Evolutionary conservation across 805 yeast genomes (phyloP).

Genomic region (Wickerhamiella spandovensis): DNA sequence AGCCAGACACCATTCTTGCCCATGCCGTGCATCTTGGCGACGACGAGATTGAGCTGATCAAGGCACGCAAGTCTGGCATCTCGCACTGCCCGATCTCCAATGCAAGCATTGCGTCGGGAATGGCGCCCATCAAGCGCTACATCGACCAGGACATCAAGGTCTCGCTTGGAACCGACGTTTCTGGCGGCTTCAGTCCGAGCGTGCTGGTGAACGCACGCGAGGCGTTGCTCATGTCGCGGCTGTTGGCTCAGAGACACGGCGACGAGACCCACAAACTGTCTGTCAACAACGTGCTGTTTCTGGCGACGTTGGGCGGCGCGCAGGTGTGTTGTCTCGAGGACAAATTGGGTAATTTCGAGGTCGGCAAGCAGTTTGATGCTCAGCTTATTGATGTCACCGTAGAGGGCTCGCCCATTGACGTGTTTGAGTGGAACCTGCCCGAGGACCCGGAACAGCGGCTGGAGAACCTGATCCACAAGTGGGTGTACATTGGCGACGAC

Average conservation of each 20-base stretch:
- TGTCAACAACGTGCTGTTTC: constrained; percentile 56
- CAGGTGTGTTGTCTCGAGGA: constrained; percentile 45
- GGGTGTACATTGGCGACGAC: constrained; percentile 93
- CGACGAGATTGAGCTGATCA: constrained; percentile 48
- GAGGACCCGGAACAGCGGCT: constrained; percentile 27
- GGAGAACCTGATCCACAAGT: constrained; percentile 57
- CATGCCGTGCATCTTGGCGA: constrained; percentile 72
- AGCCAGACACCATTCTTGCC: constrained; percentile 62
- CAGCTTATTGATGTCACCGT: constrained; percentile 56
- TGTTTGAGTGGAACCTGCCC: constrained; percentile 44
- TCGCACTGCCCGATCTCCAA: constrained; percentile 92
- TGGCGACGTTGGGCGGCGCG: constrained; percentile 90
- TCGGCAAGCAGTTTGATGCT: constrained; percentile 74
- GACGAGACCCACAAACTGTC: constrained; percentile 36
- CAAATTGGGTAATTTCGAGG: constrained; percentile 53
- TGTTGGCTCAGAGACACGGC: constrained; percentile 44
- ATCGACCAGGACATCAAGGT: constrained; percentile 57
- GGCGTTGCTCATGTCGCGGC: constrained; percentile 59
- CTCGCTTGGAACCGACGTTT: constrained; percentile 67
- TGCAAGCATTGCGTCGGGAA: constrained; percentile 79
- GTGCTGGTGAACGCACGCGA: constrained; percentile 54
- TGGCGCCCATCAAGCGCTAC: constrained; percentile 64
- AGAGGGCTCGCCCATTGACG: constrained; percentile 50
- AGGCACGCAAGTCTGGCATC: constrained; percentile 47
- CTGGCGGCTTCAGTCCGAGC: constrained; percentile 63